Conservation (phyloP, 2,329 filamentous ascomycete species). For the Arthrobotrys megalospora region DNA sequence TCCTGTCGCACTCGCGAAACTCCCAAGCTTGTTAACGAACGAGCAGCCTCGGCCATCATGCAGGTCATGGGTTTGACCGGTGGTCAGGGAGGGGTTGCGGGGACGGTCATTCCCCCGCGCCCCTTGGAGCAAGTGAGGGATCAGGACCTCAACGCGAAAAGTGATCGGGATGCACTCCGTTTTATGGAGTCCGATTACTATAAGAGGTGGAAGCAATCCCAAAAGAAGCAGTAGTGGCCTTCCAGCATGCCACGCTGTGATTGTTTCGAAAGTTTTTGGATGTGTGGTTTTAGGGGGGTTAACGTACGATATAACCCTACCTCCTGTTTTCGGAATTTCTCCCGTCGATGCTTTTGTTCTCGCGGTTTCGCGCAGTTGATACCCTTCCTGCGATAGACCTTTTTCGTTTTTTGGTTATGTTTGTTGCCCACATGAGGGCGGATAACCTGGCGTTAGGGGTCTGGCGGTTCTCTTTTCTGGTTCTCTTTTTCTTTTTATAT, state of each 20-base stretch:
- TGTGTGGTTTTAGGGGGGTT: no score
- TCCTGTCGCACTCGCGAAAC: conserved; percentile 11
- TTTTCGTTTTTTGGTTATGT: no score
- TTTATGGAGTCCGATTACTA: not conserved
- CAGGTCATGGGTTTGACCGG: not conserved
- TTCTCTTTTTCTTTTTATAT: no score
- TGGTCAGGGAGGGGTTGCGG: not conserved
- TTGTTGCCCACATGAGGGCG: no score
- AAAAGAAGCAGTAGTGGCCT: not conserved
- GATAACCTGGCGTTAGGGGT: no score
- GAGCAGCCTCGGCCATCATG: not conserved
- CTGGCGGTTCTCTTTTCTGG: no score
- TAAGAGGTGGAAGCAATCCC: not conserved
- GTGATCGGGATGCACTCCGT: not conserved
- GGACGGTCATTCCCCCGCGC: conserved; percentile 7
- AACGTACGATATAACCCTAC: no score
- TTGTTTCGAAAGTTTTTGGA: not conserved
- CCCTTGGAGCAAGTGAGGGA: conserved; percentile 17
- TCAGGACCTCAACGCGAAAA: conserved; percentile 16
- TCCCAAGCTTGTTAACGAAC: conserved; percentile 1
- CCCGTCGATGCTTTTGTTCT: no score
- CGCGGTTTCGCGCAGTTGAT: no score
- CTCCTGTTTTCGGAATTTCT: no score
- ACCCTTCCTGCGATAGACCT: no score
- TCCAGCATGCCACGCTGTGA: not conserved